Conservation (phyloP, 305 asterid genomes). For the Fraxinus greggii region DNA sequence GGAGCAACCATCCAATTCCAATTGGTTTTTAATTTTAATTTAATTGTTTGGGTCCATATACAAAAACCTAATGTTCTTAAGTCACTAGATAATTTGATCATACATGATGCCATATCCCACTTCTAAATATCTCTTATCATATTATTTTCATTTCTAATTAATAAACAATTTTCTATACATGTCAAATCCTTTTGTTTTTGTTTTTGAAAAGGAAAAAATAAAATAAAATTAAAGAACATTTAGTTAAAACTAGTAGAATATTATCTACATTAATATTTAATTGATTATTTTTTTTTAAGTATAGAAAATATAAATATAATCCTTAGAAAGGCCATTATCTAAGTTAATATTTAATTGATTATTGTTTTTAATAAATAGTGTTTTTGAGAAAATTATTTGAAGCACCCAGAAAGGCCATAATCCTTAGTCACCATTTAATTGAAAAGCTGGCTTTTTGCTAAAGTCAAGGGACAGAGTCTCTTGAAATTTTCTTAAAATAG, state of each 20-base stretch:
- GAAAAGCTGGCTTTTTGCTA: constrained; percentile 12
- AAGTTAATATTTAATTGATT: too few species aligned
- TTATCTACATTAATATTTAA: too few species aligned
- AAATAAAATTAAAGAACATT: not conserved
- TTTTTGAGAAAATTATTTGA: too few species aligned
- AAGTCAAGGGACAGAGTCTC: constrained; percentile 16
- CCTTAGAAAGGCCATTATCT: too few species aligned
- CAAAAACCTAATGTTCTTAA: constrained; percentile 1
- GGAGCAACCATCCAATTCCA: constrained; percentile 28
- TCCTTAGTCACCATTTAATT: too few species aligned
- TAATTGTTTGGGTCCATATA: not conserved
- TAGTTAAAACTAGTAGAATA: not conserved
- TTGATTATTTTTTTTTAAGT: too few species aligned
- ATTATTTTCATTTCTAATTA: not conserved
- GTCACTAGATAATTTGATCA: constrained; percentile 26
- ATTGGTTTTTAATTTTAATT: constrained; percentile 11
- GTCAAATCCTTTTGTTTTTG: not conserved
- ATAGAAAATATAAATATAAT: too few species aligned
- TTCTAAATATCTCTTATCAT: constrained; percentile 23
- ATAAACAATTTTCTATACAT: not conserved
- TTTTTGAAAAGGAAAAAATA: not conserved
- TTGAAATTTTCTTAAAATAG: not conserved
- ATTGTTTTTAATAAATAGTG: too few species aligned
- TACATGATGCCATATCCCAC: constrained; percentile 38
- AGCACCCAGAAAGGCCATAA: too few species aligned